Evolutionary conservation across 768 basidiomycete genomes (phyloP), one percentile per base, ranked within the genome.

Genomic region (Botryobasidium botryosum): DNA sequence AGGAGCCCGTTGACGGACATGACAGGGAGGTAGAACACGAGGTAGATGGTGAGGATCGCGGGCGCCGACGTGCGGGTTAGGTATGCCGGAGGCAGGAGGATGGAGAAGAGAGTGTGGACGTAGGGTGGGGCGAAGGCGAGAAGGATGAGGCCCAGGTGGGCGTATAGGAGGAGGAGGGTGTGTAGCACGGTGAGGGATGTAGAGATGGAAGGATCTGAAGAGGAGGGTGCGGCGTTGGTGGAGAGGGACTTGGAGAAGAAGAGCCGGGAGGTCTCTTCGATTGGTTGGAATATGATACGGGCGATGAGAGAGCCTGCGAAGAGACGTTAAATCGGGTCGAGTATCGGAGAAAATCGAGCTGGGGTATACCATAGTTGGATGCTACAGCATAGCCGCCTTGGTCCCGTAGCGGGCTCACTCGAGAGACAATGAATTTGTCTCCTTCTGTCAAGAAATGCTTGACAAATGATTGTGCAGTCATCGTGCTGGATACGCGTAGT

Each of bases 381-480:
- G 94, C 92, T 10, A 97, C 68, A 0, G 91, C 92, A 50, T 67
- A 69, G 2, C 64, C 91, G 3, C 87, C 92, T 61, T 96, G 90
- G 57, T 91, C 81, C 37, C 75, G 66, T 40, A 92, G 62, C 25
- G 81, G 77, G 48, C 87, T 88, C 55, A 86, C 75, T 57, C 72
- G 74, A 0, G 85, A 84, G 15, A 99, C 68, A 8, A 92, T 70
- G 35, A 97, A 64, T 55, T 94, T 87, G 59, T 99, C 94, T 3
- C 86, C 88, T 56, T 97, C 94, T 0, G 92, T 97, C 23, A 99
- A 65, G 51, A 96, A 72, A 59, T 97, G 94, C 59, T 99, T 99
- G 50, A 96, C 68, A 2, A 94, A 51, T 1, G 83, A 87, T 58
- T 97, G 94, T 1, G 68, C 68, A 18, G 87, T 88, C 75, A 97